Conservation (phyloP, 257 asterid genomes). For the Leptodermis oblonga region DNA sequence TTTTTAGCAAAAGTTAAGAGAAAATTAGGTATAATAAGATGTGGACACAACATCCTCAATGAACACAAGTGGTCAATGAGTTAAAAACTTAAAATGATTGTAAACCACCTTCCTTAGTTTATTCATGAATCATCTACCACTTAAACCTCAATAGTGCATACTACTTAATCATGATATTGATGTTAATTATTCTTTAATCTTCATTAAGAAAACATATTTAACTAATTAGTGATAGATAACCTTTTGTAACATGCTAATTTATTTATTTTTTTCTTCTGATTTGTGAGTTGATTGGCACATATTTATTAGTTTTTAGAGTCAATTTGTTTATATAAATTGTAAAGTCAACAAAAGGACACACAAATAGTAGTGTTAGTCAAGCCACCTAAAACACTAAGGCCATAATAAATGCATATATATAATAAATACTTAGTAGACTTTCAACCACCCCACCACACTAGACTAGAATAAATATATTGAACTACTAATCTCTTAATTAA, state of each 20-base stretch:
- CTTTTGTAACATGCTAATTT: not conserved
- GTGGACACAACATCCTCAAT: conserved; percentile 5
- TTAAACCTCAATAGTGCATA: not conserved
- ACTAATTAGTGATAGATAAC: no score
- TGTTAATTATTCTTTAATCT: not conserved
- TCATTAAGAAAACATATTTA: no score
- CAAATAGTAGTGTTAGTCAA: conserved; percentile 23
- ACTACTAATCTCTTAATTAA: conserved; percentile 23
- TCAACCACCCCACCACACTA: conserved; percentile 65
- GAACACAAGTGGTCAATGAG: conserved; percentile 2
- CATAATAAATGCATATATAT: conserved; percentile 36
- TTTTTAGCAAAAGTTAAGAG: not conserved
- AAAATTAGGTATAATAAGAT: conserved; percentile 7
- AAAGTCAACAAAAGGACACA: conserved; percentile 36
- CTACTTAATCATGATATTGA: not conserved
- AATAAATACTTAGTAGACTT: conserved; percentile 31
- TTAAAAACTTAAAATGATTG: conserved; percentile 1
- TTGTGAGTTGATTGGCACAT: not conserved
- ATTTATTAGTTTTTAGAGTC: conserved; percentile 11
- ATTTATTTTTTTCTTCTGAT: not conserved
- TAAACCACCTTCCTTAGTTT: not conserved
- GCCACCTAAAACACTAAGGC: conserved; percentile 60
- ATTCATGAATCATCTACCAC: conserved; percentile 5
- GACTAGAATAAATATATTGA: conserved; percentile 42
- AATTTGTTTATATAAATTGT: conserved; percentile 1